These are phyloP conservation scores for Gastrolobium bilobum DNA, from an alignment of 306 rosid species.

Conservation along the genomic window DNA sequence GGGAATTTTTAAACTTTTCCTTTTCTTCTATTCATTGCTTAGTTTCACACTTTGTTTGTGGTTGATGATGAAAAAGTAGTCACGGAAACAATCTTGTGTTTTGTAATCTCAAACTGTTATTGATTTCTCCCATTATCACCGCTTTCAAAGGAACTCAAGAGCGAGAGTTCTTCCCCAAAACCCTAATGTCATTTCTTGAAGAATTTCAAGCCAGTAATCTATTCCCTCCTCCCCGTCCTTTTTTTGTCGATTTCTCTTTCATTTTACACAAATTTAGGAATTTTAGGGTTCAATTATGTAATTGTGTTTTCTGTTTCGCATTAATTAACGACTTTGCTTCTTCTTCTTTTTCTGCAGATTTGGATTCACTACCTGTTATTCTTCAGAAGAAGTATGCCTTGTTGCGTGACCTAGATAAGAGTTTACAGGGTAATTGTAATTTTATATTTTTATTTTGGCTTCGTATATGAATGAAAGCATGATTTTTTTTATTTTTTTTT, in stretches of 20 bases:
- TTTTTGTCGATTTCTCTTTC: constrained; percentile 8
- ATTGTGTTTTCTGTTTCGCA: constrained; percentile 9
- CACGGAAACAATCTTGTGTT: not conserved
- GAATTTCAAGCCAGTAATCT: constrained; percentile 88
- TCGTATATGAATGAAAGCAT: constrained; percentile 6
- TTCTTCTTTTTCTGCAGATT: constrained; percentile 59
- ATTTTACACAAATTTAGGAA: not conserved
- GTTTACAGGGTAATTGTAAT: constrained; percentile 74
- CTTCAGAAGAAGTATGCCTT: constrained; percentile 89
- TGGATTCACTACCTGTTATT: constrained; percentile 87
- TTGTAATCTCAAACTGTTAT: not conserved
- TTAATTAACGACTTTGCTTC: constrained; percentile 16
- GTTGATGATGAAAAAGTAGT: not conserved
- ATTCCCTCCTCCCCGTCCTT: not conserved
- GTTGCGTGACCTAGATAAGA: constrained; percentile 88
- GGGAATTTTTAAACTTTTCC: too few relatives aligned
- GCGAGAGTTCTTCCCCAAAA: constrained; percentile 29
- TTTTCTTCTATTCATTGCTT: too few relatives aligned
- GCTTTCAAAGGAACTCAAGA: constrained; percentile 24
- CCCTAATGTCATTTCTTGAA: constrained; percentile 82
- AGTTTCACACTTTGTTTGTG: not conserved
- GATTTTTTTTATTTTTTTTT: not conserved
- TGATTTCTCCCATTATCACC: not conserved
- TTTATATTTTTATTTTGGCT: not conserved
- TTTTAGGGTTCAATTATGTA: constrained; percentile 32